These are phyloP conservation scores for Auriscalpium vulgare DNA, from an alignment of 768 basidiomycete species.

Conservation along the genomic window DNA sequence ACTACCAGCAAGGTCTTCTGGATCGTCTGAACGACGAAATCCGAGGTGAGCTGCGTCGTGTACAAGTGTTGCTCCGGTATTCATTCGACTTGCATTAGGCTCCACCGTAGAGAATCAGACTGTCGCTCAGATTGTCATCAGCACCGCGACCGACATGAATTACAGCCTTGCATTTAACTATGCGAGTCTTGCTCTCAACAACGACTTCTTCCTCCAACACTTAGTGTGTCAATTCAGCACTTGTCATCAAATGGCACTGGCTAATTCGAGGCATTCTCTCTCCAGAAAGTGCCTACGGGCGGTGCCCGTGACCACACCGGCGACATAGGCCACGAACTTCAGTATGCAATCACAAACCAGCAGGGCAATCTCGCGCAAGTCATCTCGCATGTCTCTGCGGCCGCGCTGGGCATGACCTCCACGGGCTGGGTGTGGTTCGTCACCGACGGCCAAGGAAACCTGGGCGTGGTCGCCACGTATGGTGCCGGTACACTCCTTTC, in stretches of 20 bases:
- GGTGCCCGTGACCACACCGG: slow-evolving; percentile 21
- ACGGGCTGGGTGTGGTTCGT: slow-evolving; percentile 89
- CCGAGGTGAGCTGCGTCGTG: slow-evolving; percentile 40
- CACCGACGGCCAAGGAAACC: slow-evolving; percentile 47
- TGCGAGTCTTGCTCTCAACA: slow-evolving; percentile 88
- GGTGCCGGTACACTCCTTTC: slow-evolving; percentile 86
- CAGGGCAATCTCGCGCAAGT: slow-evolving; percentile 62
- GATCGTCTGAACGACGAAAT: slow-evolving; percentile 70
- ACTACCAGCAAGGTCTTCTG: slow-evolving; percentile 83
- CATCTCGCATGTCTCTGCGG: slow-evolving; percentile 69
- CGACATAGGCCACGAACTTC: slow-evolving; percentile 30
- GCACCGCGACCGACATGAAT: slow-evolving; percentile 49
- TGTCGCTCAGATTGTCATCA: slow-evolving; percentile 67
- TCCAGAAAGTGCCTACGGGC: slow-evolving; percentile 27
- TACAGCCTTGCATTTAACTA: slow-evolving; percentile 79
- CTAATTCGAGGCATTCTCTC: background rate
- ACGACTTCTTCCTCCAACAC: slow-evolving; percentile 85
- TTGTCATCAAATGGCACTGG: background rate
- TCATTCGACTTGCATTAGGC: no score
- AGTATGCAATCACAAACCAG: slow-evolving; percentile 31
- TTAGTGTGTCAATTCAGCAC: slow-evolving; percentile 50
- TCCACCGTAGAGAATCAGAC: slow-evolving; percentile 2
- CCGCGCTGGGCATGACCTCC: slow-evolving; percentile 69
- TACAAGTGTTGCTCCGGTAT: no score
- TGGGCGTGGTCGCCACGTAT: slow-evolving; percentile 79